Conservation (phyloP, 1,284 basidiomycete species). For the Cystobasidiaceae sp. region DNA sequence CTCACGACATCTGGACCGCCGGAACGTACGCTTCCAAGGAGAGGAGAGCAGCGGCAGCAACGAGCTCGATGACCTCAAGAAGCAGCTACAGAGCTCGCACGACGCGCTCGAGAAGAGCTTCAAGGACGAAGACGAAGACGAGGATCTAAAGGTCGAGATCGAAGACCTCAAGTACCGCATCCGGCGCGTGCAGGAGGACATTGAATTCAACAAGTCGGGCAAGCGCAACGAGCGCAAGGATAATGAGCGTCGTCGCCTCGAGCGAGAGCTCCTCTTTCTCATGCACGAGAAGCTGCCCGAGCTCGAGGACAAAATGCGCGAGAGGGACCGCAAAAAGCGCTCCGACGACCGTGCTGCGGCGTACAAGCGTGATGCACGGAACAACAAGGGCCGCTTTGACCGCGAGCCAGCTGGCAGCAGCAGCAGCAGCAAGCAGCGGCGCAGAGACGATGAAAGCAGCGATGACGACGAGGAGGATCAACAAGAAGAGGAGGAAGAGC, state of each 20-base stretch:
- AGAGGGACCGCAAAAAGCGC: constrained; percentile 66
- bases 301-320: constrained; percentile 77
- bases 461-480: neutral
- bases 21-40: constrained; percentile 67
- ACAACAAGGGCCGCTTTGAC: constrained; percentile 54
- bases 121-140: constrained; percentile 70
- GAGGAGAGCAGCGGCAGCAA: constrained; percentile 75
- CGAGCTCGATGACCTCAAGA: constrained; percentile 81
- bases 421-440: no score
- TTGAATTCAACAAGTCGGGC: constrained; percentile 79
- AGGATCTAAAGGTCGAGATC: constrained; percentile 82
- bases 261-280: constrained; percentile 78
- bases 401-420: no score
- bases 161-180: constrained; percentile 82
- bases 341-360: constrained; percentile 69
- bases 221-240: constrained; percentile 70
- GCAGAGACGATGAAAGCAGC: no score
- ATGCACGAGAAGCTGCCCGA: constrained; percentile 90
- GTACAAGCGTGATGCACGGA: constrained; percentile 75
- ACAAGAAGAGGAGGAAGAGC: constrained; percentile 31
- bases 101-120: constrained; percentile 71
- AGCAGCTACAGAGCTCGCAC: constrained; percentile 74
- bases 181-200: constrained; percentile 81
- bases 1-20: constrained; percentile 80
- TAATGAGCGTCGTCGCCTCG: constrained; percentile 77